phyloP scores from a whole-genome alignment of 257 asterid genomes.

The Solanum chilense region DNA sequence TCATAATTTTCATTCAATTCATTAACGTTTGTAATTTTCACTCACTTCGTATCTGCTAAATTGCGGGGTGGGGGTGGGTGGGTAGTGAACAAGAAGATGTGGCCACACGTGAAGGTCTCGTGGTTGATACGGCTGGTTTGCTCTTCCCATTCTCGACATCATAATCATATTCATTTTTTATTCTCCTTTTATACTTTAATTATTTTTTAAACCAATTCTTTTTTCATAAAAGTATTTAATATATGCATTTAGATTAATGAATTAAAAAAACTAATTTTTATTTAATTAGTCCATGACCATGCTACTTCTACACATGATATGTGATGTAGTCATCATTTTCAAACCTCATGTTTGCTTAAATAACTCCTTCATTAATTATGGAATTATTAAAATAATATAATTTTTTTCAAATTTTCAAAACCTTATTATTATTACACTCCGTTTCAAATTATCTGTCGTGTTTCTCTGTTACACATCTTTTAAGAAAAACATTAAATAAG shows the following conservation, averaged over 20 bases:
- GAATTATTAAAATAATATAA: no score
- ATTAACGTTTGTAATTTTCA: neutral
- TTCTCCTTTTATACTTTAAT: neutral
- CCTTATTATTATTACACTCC: neutral
- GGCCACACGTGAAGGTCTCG: conserved; percentile 64
- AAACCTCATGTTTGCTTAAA: neutral
- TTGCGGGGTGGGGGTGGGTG: neutral
- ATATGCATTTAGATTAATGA: neutral
- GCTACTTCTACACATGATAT: neutral
- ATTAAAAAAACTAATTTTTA: neutral
- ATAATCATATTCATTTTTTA: neutral
- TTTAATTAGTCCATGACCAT: neutral
- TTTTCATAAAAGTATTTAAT: neutral
- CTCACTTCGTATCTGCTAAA: neutral
- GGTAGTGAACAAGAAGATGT: conserved; percentile 26
- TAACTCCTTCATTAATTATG: neutral
- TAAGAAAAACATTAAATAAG: no score
- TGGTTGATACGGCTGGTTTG: conserved; percentile 16
- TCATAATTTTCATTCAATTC: no score
- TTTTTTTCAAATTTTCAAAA: neutral
- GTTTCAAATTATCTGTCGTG: neutral
- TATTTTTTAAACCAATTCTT: neutral
- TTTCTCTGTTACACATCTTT: neutral
- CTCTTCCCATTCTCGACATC: conserved; percentile 13
- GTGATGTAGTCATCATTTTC: neutral